Evolutionary conservation across 2,329 filamentous ascomycete species (phyloP).

Genomic region (Paecilomyces variotii): DNA sequence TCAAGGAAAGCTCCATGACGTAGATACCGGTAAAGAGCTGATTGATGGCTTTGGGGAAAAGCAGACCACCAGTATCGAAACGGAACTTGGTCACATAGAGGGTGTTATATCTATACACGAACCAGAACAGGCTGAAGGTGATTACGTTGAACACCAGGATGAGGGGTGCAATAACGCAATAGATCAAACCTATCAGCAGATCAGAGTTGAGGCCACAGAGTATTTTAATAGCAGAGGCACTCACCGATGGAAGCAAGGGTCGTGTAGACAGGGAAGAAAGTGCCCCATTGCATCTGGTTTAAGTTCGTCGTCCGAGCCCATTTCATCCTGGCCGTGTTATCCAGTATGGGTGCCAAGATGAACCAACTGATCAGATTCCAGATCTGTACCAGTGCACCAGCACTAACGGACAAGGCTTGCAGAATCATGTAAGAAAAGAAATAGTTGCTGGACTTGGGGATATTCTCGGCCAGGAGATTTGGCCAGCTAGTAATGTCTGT

Average conservation of each 20-base stretch:
- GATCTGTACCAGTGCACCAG: constrained; percentile 78
- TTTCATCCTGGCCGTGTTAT: constrained; percentile 74
- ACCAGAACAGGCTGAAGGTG: constrained; percentile 85
- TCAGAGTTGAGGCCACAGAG: background rate
- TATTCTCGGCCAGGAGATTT: constrained; percentile 62
- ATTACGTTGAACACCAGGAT: constrained; percentile 91
- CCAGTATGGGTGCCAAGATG: constrained; percentile 68
- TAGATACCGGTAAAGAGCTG: constrained; percentile 94
- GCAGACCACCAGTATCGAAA: constrained; percentile 81
- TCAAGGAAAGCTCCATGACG: constrained; percentile 83
- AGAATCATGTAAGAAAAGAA: constrained; percentile 99
- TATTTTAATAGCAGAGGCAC: constrained; percentile 8
- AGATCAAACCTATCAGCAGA: constrained; percentile 55
- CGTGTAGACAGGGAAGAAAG: constrained; percentile 92
- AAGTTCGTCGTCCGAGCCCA: constrained; percentile 77
- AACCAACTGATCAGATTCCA: constrained; percentile 75
- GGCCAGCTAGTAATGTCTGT: constrained; percentile 63
- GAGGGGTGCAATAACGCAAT: constrained; percentile 78
- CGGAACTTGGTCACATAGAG: constrained; percentile 87
- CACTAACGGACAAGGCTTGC: constrained; percentile 83
- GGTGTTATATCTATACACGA: constrained; percentile 94
- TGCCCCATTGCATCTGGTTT: constrained; percentile 75
- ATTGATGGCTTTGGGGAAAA: constrained; percentile 89
- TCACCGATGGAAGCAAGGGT: constrained; percentile 86
- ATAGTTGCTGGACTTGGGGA: constrained; percentile 86